phyloP scores from a whole-genome alignment of 2,329 filamentous ascomycete genomes.

The Metarhizium robertsii region DNA sequence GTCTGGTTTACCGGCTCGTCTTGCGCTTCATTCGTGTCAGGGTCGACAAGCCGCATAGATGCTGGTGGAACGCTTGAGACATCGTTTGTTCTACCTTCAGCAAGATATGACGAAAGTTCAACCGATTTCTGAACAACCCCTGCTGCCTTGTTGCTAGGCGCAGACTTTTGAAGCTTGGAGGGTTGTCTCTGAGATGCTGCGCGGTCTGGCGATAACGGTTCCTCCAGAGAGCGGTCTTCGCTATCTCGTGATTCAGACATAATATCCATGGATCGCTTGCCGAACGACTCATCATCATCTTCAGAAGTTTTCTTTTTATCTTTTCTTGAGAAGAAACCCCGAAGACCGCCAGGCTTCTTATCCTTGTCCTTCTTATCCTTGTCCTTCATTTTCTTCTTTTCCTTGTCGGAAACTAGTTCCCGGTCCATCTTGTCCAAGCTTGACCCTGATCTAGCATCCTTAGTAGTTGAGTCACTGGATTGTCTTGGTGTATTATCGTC shows the following conservation, averaged over 20 bases:
- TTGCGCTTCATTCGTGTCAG: slow-evolving; percentile 34
- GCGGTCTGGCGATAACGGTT: slow-evolving; percentile 32
- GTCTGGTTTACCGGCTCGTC: slow-evolving; percentile 23
- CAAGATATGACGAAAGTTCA: slow-evolving; percentile 33
- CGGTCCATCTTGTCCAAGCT: slow-evolving; percentile 64
- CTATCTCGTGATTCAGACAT: slow-evolving; percentile 34
- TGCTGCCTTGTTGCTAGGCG: slow-evolving; percentile 30
- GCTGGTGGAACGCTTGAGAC: slow-evolving; percentile 47
- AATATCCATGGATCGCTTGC: slow-evolving; percentile 54
- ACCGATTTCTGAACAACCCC: slow-evolving; percentile 21
- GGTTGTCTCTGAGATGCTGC: slow-evolving; percentile 41
- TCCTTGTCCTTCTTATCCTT: slow-evolving; percentile 63
- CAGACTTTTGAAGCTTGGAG: slow-evolving; percentile 64
- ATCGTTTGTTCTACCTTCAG: slow-evolving; percentile 38
- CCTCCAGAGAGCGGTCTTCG: slow-evolving; percentile 31
- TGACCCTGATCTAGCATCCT: slow-evolving; percentile 44
- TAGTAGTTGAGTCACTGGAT: slow-evolving; percentile 31
- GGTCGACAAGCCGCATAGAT: slow-evolving; percentile 50
- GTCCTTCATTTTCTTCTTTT: slow-evolving; percentile 68
- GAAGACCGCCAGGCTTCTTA: slow-evolving; percentile 47
- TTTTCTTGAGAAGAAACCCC: slow-evolving; percentile 54
- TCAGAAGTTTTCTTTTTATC: slow-evolving; percentile 48
- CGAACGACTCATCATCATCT: slow-evolving; percentile 50
- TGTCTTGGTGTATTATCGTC: slow-evolving; percentile 61
- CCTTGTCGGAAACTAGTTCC: slow-evolving; percentile 52